A percentile compares a stretch with the other conserved stretches of the same genome.
Evolutionary conservation across 75 land plant genomes (phyloP).

Genomic region (Sequoiadendron giganteum): DNA sequence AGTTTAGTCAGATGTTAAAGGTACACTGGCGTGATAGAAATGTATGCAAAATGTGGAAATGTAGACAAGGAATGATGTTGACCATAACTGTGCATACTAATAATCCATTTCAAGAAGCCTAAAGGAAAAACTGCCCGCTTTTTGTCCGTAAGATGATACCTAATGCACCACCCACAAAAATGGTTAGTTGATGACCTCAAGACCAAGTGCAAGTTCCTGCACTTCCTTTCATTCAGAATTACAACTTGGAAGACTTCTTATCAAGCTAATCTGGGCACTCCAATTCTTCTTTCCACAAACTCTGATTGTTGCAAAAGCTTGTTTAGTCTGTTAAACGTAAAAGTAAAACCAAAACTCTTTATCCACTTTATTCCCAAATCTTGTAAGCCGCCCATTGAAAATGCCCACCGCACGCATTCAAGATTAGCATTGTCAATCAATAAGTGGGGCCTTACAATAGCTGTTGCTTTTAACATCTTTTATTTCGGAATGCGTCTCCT

Average conservation of each 20-base stretch:
- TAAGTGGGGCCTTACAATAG: no score
- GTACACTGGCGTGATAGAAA: no score
- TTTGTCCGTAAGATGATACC: background rate
- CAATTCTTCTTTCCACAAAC: constrained; percentile 23
- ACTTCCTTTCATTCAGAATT: background rate
- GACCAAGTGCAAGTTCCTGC: constrained; percentile 10
- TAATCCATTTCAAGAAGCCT: background rate
- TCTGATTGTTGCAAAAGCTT: background rate
- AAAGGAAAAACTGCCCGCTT: background rate
- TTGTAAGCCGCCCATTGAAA: no score
- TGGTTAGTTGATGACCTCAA: constrained; percentile 18
- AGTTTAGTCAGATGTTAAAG: no score
- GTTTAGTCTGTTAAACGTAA: background rate
- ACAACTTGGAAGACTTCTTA: constrained; percentile 5
- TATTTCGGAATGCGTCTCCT: no score
- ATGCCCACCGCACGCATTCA: no score
- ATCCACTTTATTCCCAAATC: background rate
- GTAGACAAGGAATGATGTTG: no score
- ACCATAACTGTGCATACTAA: background rate
- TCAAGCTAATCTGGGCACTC: constrained; percentile 38
- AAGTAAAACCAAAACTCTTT: background rate
- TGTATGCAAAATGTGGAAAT: no score
- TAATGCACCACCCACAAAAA: constrained; percentile 29
- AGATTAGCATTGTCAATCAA: no score
- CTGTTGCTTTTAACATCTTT: no score